Base-by-base conservation (phyloP, 305 asterid genomes). In the Vinca major region DNA sequence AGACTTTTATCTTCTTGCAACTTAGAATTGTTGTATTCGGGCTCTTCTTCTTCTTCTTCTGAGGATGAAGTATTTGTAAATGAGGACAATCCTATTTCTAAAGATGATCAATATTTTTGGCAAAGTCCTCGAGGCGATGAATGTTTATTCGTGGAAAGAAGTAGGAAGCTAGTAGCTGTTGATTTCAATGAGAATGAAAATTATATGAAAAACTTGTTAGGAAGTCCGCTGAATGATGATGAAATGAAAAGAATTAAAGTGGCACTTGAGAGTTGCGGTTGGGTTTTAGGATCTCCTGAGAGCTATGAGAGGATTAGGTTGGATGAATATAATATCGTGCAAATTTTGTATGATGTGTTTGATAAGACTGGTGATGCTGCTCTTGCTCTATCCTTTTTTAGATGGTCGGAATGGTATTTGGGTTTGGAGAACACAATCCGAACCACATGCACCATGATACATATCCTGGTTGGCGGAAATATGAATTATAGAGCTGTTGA, bases 401-500 rank as follows among this genome's bases (percentile, higher is more conserved):
- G 49, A 45, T 75, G 75, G 75, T 70, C 47, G 20, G 72, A 71
- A 54, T 7, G 48, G 56, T 62, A 49, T 40, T 14, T 61, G 54
- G 52, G 61, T 9, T 41, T 45, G 10, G 63, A 75, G 20, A 71
- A 65, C 49, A 33, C 65, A 33, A 33, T 75, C 41, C 67, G 39
- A 44, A 43, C 79, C 54, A 36, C 67, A 20, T 65, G 65, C 43
- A 62, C 64, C 7, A 66, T 75, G 79, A 75, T 70, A 60, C 63
- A 75, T 45, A 63, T 75, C 48, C 66, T 75, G 39, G 65, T 75
- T 60, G 67, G 72, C 3, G 73, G 79, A 56, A 71, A 75, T 51
- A 65, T 71, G 72, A 75, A 66, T 58, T 62, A 75, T 21, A 66
- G 72, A 60, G 79, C 79, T 12, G 11, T 75, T 43, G 79, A 75